phyloP scores from a whole-genome alignment of 331 rosid genomes.

The Erythrophleum ivorense region DNA sequence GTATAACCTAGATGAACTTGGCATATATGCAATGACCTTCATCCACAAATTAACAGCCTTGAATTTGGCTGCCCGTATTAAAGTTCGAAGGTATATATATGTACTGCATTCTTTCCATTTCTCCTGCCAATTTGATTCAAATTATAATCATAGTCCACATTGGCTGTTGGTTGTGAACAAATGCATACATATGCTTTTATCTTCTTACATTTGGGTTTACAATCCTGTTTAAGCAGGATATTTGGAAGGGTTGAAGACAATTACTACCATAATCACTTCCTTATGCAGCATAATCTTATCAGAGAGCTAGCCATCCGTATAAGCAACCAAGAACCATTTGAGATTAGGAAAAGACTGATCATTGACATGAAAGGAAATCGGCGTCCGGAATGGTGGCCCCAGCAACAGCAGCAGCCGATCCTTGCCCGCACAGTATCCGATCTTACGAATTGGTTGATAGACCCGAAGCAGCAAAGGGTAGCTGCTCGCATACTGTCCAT shows the following conservation, averaged over 20 bases:
- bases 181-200: neutral
- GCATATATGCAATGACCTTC: slow-evolving; percentile 32
- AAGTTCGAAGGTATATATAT: slow-evolving; percentile 50
- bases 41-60: slow-evolving; percentile 36
- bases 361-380: slow-evolving; percentile 39
- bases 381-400: neutral
- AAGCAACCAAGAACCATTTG: neutral
- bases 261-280: neutral
- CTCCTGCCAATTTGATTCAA: no score
- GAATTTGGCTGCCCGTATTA: slow-evolving; percentile 42
- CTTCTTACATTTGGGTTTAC: neutral
- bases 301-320: neutral
- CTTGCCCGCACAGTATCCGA: neutral
- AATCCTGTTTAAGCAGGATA: neutral
- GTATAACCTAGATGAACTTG: slow-evolving; percentile 38
- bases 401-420: neutral
- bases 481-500: slow-evolving; percentile 27
- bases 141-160: no score
- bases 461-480: neutral
- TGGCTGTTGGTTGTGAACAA: no score
- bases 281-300: neutral
- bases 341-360: slow-evolving; percentile 49
- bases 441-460: neutral
- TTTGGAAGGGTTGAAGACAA: neutral
- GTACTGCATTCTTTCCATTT: neutral